Evolutionary conservation across 2,329 filamentous ascomycete species (phyloP).

Genomic region (Apiospora pterosperma): DNA sequence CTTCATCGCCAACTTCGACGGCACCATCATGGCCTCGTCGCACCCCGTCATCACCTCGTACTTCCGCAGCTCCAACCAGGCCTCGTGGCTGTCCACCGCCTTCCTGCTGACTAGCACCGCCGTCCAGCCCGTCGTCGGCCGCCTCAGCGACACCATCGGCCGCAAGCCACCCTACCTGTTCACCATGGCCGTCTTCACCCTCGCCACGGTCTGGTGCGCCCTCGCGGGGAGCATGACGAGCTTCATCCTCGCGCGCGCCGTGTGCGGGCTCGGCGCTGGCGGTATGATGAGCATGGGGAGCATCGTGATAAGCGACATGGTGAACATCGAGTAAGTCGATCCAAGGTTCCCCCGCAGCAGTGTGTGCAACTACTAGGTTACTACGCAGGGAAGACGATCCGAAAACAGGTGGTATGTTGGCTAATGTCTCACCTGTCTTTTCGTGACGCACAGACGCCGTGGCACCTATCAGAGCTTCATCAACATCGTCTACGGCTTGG

Average conservation of each 20-base stretch:
- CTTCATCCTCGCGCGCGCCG: constrained; percentile 67
- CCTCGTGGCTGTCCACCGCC: constrained; percentile 78
- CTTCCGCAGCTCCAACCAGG: constrained; percentile 73
- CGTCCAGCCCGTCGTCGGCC: constrained; percentile 71
- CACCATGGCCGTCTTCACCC: constrained; percentile 58
- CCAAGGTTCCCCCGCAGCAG: not conserved
- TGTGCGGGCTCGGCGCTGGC: constrained; percentile 71
- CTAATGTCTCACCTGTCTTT: not conserved
- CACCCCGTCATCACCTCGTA: constrained; percentile 81
- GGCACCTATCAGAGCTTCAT: constrained; percentile 71
- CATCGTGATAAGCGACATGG: constrained; percentile 70
- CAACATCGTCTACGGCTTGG: constrained; percentile 62
- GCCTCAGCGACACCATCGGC: constrained; percentile 71
- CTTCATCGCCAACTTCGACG: constrained; percentile 66
- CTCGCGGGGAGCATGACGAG: constrained; percentile 63
- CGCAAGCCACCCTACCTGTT: constrained; percentile 64
- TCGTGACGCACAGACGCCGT: constrained; percentile 35
- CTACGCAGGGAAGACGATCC: not conserved
- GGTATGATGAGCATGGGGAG: constrained; percentile 66
- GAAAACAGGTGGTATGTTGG: not conserved
- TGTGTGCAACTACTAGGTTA: not conserved
- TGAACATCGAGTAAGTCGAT: constrained; percentile 61
- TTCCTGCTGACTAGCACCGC: constrained; percentile 75
- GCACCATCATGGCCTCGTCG: constrained; percentile 76
- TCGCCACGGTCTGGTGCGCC: constrained; percentile 67